Evolutionary conservation across 192 early-diverging fungal genomes (phyloP).

Genomic region (Borealophlyctis nickersoniae): DNA sequence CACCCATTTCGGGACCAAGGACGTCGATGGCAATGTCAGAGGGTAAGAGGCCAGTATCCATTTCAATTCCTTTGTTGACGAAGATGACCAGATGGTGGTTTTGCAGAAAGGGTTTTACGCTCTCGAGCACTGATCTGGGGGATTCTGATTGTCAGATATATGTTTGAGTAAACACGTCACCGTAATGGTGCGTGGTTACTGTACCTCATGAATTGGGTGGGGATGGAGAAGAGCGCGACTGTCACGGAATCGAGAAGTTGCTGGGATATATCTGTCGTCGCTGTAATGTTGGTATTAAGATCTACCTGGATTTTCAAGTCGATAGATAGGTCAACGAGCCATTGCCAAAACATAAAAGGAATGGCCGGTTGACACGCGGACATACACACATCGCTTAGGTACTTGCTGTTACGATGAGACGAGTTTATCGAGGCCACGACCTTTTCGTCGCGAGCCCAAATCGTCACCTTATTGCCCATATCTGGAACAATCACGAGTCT

Average conservation of each 20-base stretch:
- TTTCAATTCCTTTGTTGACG: conserved; percentile 57
- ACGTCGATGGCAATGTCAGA: conserved; percentile 42
- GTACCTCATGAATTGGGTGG: conserved; percentile 51
- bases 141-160: too few relatives aligned
- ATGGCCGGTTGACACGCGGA: background rate
- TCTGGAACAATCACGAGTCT: too few relatives aligned
- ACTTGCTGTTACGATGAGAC: conserved; percentile 38
- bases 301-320: conserved; percentile 5
- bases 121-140: conserved; percentile 26
- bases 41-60: conserved; percentile 33
- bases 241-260: conserved; percentile 24
- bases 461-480: conserved; percentile 32
- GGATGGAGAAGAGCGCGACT: conserved; percentile 47
- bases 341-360: background rate
- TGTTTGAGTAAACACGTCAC: too few relatives aligned
- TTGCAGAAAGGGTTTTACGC: conserved; percentile 33
- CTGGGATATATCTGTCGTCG: conserved; percentile 29
- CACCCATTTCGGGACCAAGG: conserved; percentile 34
- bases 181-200: conserved; percentile 1
- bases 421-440: conserved; percentile 44
- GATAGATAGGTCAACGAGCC: too few relatives aligned
- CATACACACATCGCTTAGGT: conserved; percentile 39
- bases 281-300: conserved; percentile 31
- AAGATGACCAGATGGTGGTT: conserved; percentile 46
- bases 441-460: conserved; percentile 38